A percentile compares a stretch with the other conserved stretches of the same genome.
Conservation (phyloP, 2,329 filamentous ascomycete genomes). For the Fusarium sp. region DNA sequence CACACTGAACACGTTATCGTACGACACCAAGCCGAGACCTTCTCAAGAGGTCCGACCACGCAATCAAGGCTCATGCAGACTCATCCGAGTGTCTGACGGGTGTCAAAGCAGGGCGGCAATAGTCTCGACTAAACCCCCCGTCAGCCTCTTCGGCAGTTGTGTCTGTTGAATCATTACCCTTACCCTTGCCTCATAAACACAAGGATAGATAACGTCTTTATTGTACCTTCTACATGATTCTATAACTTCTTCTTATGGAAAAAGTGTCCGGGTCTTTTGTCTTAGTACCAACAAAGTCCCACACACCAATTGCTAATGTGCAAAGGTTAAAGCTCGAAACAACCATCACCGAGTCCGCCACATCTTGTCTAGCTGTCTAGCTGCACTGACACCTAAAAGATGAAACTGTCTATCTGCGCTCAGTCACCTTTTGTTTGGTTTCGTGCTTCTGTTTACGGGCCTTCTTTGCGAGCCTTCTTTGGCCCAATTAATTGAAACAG, state of each 20-base stretch:
- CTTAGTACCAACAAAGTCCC: background rate
- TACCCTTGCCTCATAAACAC: background rate
- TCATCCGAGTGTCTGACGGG: background rate
- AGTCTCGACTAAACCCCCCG: background rate
- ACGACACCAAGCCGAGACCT: background rate
- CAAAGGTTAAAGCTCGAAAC: slow-evolving; percentile 24
- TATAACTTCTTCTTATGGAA: slow-evolving; percentile 1
- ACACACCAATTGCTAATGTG: background rate
- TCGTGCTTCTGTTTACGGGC: background rate
- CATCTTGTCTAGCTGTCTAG: slow-evolving; percentile 8
- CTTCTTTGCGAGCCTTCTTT: slow-evolving; percentile 7
- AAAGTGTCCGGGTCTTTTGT: background rate
- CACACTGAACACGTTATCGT: background rate
- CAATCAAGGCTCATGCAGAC: slow-evolving; percentile 3
- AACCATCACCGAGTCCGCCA: background rate
- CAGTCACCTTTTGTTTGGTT: slow-evolving; percentile 3
- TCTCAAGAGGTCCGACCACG: slow-evolving; percentile 2
- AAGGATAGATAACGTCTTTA: background rate
- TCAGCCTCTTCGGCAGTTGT: slow-evolving; percentile 15
- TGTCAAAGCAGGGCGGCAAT: background rate
- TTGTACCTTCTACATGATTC: background rate
- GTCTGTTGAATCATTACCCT: slow-evolving; percentile 8
- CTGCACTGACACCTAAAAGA: background rate
- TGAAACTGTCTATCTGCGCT: slow-evolving; percentile 16
- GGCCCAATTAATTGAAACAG: background rate